Evolutionary conservation across 176 grass and related monocot genomes (phyloP).

Genomic region (Miscanthus lutarioriparius): DNA sequence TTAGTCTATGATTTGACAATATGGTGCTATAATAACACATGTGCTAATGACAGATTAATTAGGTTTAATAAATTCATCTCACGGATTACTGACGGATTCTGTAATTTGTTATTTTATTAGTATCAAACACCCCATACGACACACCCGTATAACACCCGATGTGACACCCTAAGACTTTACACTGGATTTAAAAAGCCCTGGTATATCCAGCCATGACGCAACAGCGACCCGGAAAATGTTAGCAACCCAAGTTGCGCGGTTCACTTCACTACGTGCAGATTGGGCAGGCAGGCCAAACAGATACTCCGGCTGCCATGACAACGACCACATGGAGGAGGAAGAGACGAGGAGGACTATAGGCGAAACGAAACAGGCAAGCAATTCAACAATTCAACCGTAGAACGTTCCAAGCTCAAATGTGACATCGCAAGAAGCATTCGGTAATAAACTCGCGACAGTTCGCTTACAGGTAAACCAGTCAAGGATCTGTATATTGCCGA

Average conservation of each 20-base stretch:
- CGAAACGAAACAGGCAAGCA: background rate
- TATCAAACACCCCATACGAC: too few species aligned
- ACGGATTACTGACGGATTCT: too few species aligned
- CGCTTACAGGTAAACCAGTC: slow-evolving; percentile 1
- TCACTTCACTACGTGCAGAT: background rate
- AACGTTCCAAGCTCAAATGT: slow-evolving; percentile 11
- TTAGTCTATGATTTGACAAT: too few species aligned
- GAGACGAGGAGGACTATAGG: background rate
- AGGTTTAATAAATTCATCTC: too few species aligned
- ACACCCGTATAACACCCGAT: too few species aligned
- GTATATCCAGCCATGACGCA: slow-evolving; percentile 2
- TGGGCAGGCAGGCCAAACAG: background rate
- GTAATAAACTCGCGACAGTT: background rate
- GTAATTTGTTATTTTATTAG: too few species aligned
- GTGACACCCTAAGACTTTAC: too few species aligned
- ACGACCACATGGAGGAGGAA: background rate
- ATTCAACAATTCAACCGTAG: background rate
- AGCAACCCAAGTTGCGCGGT: background rate
- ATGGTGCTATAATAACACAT: too few species aligned
- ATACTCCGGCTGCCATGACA: slow-evolving; percentile 7
- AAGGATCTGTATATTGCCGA: background rate
- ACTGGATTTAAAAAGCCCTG: too few species aligned
- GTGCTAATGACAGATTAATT: too few species aligned
- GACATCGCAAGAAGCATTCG: background rate
- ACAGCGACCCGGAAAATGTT: slow-evolving; percentile 5